Percentiles rank a stretch among this genome's conserved stretches.
Conservation (phyloP, 2,329 filamentous ascomycete species). For the Chalaropsis thielavioides region DNA sequence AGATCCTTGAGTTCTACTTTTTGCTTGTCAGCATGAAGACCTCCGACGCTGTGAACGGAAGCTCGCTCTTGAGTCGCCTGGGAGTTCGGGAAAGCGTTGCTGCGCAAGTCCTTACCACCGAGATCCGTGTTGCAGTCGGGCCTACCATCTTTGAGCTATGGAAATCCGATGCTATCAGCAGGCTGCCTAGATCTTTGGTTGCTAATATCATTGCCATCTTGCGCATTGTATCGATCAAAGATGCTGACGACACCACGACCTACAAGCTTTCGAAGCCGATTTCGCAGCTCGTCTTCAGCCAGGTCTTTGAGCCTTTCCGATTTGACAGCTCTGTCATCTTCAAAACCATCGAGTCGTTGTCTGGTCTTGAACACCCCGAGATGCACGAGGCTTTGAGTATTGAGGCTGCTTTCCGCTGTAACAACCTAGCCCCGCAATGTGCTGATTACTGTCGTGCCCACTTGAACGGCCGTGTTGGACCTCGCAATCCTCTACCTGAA, state of each 20-base stretch:
- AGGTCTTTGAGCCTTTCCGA: constrained; percentile 13
- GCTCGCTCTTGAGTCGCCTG: constrained; percentile 4
- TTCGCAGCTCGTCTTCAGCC: background rate
- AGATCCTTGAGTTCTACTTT: constrained; percentile 66
- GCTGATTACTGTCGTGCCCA: constrained; percentile 63
- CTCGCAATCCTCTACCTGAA: constrained; percentile 51
- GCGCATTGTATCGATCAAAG: constrained; percentile 6
- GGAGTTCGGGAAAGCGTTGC: constrained; percentile 22
- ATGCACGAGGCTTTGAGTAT: constrained; percentile 42
- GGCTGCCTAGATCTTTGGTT: constrained; percentile 37
- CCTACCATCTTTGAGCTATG: constrained; percentile 66
- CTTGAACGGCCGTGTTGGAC: constrained; percentile 39
- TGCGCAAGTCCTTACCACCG: constrained; percentile 66
- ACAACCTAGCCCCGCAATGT: constrained; percentile 46
- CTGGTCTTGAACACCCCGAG: constrained; percentile 21
- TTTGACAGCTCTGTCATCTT: constrained; percentile 24
- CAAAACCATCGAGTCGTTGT: constrained; percentile 31
- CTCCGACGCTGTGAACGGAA: constrained; percentile 9
- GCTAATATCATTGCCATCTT: constrained; percentile 11
- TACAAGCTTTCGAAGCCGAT: constrained; percentile 2
- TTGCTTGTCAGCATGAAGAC: constrained; percentile 12
- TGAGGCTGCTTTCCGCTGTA: constrained; percentile 73
- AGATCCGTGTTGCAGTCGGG: constrained; percentile 66
- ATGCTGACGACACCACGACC: background rate
- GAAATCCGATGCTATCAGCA: constrained; percentile 73